Percentiles rank a stretch among this genome's conserved stretches.
phyloP scores from a whole-genome alignment of 1,284 basidiomycete genomes.

The Cutaneotrichosporon cyanovorans region DNA sequence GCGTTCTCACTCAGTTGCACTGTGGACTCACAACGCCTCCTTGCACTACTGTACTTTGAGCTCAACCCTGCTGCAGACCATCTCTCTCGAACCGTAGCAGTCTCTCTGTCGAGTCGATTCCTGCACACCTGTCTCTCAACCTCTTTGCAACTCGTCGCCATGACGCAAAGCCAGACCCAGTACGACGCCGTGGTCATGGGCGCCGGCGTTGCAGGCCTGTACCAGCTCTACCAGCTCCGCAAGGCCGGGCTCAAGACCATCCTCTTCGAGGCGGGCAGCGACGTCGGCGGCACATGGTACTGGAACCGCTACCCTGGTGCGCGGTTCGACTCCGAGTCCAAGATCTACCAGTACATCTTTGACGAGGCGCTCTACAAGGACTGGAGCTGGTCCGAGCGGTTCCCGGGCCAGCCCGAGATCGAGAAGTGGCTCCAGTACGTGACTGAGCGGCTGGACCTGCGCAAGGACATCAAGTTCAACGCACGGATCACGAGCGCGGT shows the following conservation, averaged over 20 bases:
- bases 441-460: conserved; percentile 9
- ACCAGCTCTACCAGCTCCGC: conserved; percentile 13
- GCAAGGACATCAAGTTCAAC: conserved; percentile 15
- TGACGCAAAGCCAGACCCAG: not conserved
- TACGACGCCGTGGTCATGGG: conserved; percentile 13
- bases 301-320: conserved; percentile 17
- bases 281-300: conserved; percentile 16
- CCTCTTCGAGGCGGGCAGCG: conserved; percentile 6
- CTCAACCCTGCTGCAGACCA: too few species aligned
- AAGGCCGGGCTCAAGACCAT: conserved; percentile 5
- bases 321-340: conserved; percentile 9
- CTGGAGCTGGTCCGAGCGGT: conserved; percentile 15
- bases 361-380: conserved; percentile 12
- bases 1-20: too few species aligned
- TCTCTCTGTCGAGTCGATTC: too few species aligned
- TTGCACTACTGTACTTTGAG: too few species aligned
- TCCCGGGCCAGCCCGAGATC: conserved; percentile 16
- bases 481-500: conserved; percentile 3
- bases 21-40: too few species aligned
- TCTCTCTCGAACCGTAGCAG: too few species aligned
- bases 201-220: conserved; percentile 14
- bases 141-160: not conserved
- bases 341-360: conserved; percentile 12
- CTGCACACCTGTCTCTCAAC: conserved; percentile 1
- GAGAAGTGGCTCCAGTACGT: conserved; percentile 13